phyloP scores from a whole-genome alignment of 164 flowering plant species.

The Echeveria elegans region DNA sequence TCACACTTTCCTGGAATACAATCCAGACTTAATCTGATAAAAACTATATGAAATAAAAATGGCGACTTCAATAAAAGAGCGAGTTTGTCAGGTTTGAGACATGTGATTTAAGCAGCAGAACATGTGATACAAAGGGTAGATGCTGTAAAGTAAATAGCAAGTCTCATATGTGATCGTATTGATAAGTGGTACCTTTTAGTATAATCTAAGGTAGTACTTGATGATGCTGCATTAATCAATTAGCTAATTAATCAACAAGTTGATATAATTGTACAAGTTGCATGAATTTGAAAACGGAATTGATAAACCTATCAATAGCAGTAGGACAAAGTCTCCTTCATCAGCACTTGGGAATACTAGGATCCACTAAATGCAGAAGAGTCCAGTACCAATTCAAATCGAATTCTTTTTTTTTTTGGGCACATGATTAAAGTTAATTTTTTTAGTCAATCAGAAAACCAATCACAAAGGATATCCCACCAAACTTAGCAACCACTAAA shows the following conservation, averaged over 20 bases:
- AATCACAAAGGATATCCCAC: background rate
- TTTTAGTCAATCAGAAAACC: background rate
- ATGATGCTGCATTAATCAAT: background rate
- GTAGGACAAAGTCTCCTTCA: background rate
- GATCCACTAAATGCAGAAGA: background rate
- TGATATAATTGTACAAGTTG: background rate
- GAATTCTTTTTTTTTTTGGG: background rate
- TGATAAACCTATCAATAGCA: background rate
- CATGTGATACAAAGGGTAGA: background rate
- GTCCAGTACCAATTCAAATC: background rate
- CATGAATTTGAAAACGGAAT: background rate
- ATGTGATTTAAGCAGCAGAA: background rate
- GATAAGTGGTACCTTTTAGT: background rate
- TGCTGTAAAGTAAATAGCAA: constrained; percentile 1
- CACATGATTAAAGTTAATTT: background rate
- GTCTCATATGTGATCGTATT: background rate
- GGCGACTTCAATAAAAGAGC: background rate
- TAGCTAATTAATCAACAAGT: background rate
- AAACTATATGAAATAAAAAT: background rate
- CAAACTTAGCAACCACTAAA: too few relatives aligned
- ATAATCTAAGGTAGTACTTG: background rate
- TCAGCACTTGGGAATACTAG: background rate
- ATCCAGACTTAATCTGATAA: background rate
- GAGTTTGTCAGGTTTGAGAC: background rate
- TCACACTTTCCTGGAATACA: background rate